Conservation (phyloP, 2,329 filamentous ascomycete species). For the Colletotrichum lini region DNA sequence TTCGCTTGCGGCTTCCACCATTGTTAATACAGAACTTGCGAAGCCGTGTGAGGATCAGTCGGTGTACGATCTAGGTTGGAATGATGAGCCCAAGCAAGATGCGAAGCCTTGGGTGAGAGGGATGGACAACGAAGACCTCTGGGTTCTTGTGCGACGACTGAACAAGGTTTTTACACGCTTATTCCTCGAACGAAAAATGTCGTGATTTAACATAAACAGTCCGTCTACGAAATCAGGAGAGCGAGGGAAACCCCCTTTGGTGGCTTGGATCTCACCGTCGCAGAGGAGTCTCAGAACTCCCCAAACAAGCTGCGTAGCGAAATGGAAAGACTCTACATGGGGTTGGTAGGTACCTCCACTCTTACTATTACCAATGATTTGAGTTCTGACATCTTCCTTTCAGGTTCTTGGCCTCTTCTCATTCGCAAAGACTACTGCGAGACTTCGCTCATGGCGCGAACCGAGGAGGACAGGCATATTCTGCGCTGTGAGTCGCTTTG, state of each 20-base stretch:
- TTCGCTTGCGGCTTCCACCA: background rate
- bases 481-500: slow-evolving; percentile 57
- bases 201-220: slow-evolving; percentile 53
- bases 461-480: slow-evolving; percentile 69
- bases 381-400: background rate
- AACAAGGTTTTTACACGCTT: slow-evolving; percentile 65
- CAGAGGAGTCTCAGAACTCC: slow-evolving; percentile 71
- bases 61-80: slow-evolving; percentile 5
- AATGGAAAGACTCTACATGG: slow-evolving; percentile 75
- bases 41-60: background rate
- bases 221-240: slow-evolving; percentile 64
- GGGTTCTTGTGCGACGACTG: slow-evolving; percentile 72
- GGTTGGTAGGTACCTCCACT: slow-evolving; percentile 52
- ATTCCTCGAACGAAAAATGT: rapidly evolving
- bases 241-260: slow-evolving; percentile 66
- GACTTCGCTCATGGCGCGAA: slow-evolving; percentile 75
- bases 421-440: slow-evolving; percentile 70
- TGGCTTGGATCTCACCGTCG: slow-evolving; percentile 72
- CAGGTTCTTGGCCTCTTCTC: slow-evolving; percentile 66
- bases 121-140: slow-evolving; percentile 63
- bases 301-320: slow-evolving; percentile 29
- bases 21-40: background rate
- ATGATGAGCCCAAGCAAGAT: background rate
- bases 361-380: no score
- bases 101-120: background rate